Conservation (phyloP, 768 basidiomycete species). For the Collybia sordida region DNA sequence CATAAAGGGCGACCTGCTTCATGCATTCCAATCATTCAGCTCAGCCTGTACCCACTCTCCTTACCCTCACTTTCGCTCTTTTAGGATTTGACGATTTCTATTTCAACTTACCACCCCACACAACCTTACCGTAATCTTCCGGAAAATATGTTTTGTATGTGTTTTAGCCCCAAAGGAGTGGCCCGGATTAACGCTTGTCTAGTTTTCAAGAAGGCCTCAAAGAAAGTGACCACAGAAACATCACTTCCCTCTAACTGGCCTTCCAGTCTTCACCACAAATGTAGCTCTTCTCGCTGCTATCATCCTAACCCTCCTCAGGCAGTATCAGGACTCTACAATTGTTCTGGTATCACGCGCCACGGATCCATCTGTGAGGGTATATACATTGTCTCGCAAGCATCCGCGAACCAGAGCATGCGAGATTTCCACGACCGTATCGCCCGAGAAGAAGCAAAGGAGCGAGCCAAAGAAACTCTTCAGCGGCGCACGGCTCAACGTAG, state of each 20-base stretch:
- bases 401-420: constrained; percentile 8
- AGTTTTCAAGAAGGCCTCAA: constrained; percentile 10
- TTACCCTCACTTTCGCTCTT: too few species aligned
- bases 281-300: constrained; percentile 21
- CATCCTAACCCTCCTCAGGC: constrained; percentile 29
- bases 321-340: constrained; percentile 26
- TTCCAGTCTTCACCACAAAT: constrained; percentile 25
- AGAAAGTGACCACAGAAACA: neutral
- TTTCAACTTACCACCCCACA: too few species aligned
- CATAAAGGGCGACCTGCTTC: too few species aligned
- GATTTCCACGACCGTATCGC: neutral
- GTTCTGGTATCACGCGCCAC: constrained; percentile 13
- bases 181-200: neutral
- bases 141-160: too few species aligned
- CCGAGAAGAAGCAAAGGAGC: neutral
- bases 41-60: too few species aligned
- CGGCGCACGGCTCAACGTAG: constrained; percentile 3
- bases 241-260: constrained; percentile 20
- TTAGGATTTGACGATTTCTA: too few species aligned
- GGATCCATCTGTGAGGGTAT: constrained; percentile 21
- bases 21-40: too few species aligned
- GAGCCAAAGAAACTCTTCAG: neutral
- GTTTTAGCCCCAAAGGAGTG: too few species aligned
- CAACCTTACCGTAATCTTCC: too few species aligned
- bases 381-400: constrained; percentile 14